Evolutionary conservation across 2,329 filamentous ascomycete species (phyloP).

Genomic region (Lachnellula arida): DNA sequence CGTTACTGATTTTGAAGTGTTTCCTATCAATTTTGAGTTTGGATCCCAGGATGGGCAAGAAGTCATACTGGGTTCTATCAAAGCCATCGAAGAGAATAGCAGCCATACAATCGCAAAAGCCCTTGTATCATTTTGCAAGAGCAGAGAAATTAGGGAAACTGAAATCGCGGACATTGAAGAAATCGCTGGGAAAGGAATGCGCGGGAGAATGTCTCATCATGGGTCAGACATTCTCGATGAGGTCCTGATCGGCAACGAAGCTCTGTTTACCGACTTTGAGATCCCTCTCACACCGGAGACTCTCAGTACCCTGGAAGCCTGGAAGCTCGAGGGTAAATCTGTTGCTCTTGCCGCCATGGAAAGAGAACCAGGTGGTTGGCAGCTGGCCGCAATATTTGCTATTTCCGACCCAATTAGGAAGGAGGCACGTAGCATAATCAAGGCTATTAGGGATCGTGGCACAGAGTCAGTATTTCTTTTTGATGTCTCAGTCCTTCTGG

Average conservation of each 20-base stretch:
- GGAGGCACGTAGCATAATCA: slow-evolving; percentile 63
- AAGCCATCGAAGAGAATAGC: slow-evolving; percentile 64
- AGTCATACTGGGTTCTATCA: slow-evolving; percentile 49
- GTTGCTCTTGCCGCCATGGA: slow-evolving; percentile 54
- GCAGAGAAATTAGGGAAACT: slow-evolving; percentile 26
- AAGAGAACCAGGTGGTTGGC: slow-evolving; percentile 34
- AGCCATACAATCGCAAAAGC: slow-evolving; percentile 72
- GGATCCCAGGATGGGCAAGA: slow-evolving; percentile 11
- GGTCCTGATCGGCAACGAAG: slow-evolving; percentile 68
- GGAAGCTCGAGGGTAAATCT: slow-evolving; percentile 62
- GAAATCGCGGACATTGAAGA: slow-evolving; percentile 52
- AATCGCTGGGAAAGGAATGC: slow-evolving; percentile 66
- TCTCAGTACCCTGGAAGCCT: slow-evolving; percentile 41
- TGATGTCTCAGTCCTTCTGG: no score
- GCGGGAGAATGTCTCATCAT: slow-evolving; percentile 37
- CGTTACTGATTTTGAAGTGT: slow-evolving; percentile 42
- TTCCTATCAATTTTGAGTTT: slow-evolving; percentile 18
- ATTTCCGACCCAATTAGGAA: slow-evolving; percentile 77
- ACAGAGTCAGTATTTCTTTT: slow-evolving; percentile 40
- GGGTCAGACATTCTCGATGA: slow-evolving; percentile 18
- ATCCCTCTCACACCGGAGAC: slow-evolving; percentile 38
- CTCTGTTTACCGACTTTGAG: slow-evolving; percentile 52
- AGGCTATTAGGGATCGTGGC: slow-evolving; percentile 57
- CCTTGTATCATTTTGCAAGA: slow-evolving; percentile 57
- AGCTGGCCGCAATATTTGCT: slow-evolving; percentile 62